Evolutionary conservation across 768 basidiomycete genomes (phyloP).

Genomic region (Podaxis pistillaris): DNA sequence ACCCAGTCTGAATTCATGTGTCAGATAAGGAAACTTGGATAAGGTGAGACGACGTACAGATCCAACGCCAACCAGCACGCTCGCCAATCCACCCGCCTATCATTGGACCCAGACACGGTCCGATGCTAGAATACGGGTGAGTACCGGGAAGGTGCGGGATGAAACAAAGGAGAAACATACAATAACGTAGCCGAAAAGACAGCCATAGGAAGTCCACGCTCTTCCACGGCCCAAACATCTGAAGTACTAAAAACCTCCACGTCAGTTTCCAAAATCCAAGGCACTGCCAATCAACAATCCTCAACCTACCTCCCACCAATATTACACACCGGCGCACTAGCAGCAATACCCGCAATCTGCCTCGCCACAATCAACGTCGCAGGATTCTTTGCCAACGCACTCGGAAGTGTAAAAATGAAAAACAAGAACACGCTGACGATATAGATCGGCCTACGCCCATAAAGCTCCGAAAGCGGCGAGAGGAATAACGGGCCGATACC

Average conservation of each 20-base stretch:
- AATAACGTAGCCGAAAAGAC: constrained; percentile 48
- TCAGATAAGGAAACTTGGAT: not conserved
- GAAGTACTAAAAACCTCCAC: constrained; percentile 27
- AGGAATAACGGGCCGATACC: constrained; percentile 41
- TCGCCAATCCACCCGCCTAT: constrained; percentile 47
- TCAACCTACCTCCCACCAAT: constrained; percentile 37
- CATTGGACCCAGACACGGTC: constrained; percentile 49
- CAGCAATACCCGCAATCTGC: constrained; percentile 44
- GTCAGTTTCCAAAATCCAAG: not conserved
- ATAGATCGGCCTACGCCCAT: constrained; percentile 37
- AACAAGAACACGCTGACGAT: constrained; percentile 36
- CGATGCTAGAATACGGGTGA: constrained; percentile 28
- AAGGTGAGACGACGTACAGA: constrained; percentile 30
- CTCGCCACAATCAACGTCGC: constrained; percentile 41
- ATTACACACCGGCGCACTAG: constrained; percentile 43
- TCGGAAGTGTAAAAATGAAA: constrained; percentile 46
- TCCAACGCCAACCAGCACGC: constrained; percentile 44
- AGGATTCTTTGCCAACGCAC: constrained; percentile 42
- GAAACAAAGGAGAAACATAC: constrained; percentile 21
- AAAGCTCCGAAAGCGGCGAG: constrained; percentile 38
- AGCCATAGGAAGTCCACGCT: constrained; percentile 47
- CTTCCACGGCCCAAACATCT: constrained; percentile 40
- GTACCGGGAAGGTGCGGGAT: not conserved
- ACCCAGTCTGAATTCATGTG: constrained; percentile 34
- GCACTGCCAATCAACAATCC: not conserved